phyloP scores from a whole-genome alignment of 495 filamentous ascomycete species.

The Staphylotrichum tortipilum region DNA sequence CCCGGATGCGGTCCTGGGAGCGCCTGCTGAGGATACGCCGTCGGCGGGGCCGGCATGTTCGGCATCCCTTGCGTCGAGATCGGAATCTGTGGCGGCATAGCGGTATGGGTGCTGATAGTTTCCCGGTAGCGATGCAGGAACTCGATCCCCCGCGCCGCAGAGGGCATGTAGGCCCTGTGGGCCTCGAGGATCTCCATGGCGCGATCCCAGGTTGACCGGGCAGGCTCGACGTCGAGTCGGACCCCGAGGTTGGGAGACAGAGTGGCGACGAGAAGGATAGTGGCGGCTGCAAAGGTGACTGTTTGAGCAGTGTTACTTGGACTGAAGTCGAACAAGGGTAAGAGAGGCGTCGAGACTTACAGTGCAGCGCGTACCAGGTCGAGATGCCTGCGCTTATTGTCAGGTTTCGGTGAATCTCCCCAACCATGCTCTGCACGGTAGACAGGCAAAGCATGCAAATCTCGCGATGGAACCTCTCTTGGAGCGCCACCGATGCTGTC shows the following conservation, averaged over 20 bases:
- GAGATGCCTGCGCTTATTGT: background rate
- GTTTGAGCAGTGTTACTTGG: background rate
- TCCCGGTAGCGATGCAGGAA: conserved; percentile 5
- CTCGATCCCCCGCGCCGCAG: conserved; percentile 9
- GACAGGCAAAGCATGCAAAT: conserved; percentile 9
- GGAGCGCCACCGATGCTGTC: background rate
- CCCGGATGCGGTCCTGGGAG: background rate
- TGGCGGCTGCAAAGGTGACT: conserved; percentile 14
- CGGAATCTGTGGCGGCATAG: too few relatives aligned
- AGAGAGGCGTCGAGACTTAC: conserved; percentile 3
- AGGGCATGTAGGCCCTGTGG: conserved; percentile 7
- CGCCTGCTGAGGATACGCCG: background rate
- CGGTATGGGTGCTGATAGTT: background rate
- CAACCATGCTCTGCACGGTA: conserved; percentile 14
- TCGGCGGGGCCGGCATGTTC: too few relatives aligned
- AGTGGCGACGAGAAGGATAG: conserved; percentile 11
- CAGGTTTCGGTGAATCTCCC: conserved; percentile 11
- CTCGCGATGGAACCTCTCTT: conserved; percentile 16
- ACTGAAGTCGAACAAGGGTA: background rate
- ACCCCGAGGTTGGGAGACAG: conserved; percentile 9
- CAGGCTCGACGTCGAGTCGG: conserved; percentile 6
- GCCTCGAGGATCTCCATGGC: conserved; percentile 10
- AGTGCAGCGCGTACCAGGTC: conserved; percentile 12
- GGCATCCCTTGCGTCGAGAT: background rate
- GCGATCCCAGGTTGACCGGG: conserved; percentile 13